Percentiles rank a stretch among this genome's conserved stretches.
Evolutionary conservation across 139 green algal genomes (phyloP).

Genomic region (Chlamydomonas sphaeroides): DNA sequence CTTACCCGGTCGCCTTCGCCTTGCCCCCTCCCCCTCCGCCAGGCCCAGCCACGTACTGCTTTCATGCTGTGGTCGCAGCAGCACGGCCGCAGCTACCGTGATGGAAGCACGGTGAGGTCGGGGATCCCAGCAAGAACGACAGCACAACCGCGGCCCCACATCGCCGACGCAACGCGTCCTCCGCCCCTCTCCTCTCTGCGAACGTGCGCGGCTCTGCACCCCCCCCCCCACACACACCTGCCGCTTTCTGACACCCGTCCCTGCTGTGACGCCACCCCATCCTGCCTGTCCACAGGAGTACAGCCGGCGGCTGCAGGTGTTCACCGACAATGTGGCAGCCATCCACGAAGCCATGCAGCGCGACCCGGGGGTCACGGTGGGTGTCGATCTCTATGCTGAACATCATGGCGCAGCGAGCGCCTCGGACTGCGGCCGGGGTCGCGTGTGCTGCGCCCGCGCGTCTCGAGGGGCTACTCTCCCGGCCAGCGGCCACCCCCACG

Average conservation of each 20-base stretch:
- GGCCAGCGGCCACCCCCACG: neutral
- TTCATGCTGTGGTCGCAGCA: conserved; percentile 1
- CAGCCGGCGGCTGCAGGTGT: neutral
- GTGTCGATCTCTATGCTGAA: neutral
- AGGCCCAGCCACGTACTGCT: neutral
- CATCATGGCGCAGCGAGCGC: neutral
- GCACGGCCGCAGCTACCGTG: neutral
- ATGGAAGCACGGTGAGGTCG: neutral
- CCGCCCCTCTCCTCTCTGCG: no score
- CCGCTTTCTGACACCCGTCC: neutral
- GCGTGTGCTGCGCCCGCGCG: neutral
- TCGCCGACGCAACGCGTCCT: neutral
- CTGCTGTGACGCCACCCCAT: neutral
- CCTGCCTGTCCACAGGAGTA: neutral
- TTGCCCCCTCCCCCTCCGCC: neutral
- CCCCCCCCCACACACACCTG: neutral
- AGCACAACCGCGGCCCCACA: neutral
- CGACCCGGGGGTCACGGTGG: conserved; percentile 8
- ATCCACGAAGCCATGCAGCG: neutral
- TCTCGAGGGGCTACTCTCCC: no score
- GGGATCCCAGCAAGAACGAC: neutral
- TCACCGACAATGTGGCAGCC: neutral
- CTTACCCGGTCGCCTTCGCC: neutral
- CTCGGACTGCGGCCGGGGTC: no score
- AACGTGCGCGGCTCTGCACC: neutral